phyloP scores from a whole-genome alignment of 2,329 filamentous ascomycete species.

The Aspergillus neotritici region DNA sequence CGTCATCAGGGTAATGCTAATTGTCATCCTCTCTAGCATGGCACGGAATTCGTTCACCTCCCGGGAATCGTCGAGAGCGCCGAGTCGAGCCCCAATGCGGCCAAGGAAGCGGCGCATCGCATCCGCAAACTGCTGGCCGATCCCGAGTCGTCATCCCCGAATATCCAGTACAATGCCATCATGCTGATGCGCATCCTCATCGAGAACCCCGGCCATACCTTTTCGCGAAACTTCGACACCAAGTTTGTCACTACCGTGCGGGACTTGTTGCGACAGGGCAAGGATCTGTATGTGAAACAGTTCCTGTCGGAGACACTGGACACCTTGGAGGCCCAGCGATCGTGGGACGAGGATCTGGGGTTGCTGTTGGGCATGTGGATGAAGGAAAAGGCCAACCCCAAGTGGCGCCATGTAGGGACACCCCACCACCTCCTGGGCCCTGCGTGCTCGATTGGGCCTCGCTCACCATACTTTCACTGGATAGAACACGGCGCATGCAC shows the following conservation, averaged over 20 bases:
- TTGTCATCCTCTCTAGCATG: slow-evolving; percentile 43
- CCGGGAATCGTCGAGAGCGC: slow-evolving; percentile 90
- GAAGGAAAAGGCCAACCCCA: slow-evolving; percentile 69
- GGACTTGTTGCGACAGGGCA: slow-evolving; percentile 63
- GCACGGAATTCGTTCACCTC: slow-evolving; percentile 86
- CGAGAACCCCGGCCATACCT: slow-evolving; percentile 85
- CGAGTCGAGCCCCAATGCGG: slow-evolving; percentile 83
- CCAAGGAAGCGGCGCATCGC: slow-evolving; percentile 69
- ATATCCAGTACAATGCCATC: slow-evolving; percentile 88
- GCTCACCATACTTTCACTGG: slow-evolving; percentile 2
- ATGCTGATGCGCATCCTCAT: slow-evolving; percentile 90
- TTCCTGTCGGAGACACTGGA: slow-evolving; percentile 84
- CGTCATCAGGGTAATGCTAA: background rate
- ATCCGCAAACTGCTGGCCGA: slow-evolving; percentile 78
- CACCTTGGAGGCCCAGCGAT: slow-evolving; percentile 65
- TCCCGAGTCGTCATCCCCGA: slow-evolving; percentile 53
- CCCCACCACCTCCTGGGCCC: background rate
- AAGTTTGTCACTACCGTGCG: slow-evolving; percentile 75
- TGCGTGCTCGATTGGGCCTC: background rate
- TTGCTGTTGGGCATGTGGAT: slow-evolving; percentile 79
- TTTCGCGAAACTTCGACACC: slow-evolving; percentile 83
- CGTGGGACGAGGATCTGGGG: slow-evolving; percentile 66
- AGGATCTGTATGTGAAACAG: slow-evolving; percentile 72
- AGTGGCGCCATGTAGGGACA: slow-evolving; percentile 37
- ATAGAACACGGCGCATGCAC: slow-evolving; percentile 5